Percentiles rank a stretch among this genome's conserved stretches.
Conservation (phyloP, 176 grass and related monocot species). For the Zoysia pacifica region DNA sequence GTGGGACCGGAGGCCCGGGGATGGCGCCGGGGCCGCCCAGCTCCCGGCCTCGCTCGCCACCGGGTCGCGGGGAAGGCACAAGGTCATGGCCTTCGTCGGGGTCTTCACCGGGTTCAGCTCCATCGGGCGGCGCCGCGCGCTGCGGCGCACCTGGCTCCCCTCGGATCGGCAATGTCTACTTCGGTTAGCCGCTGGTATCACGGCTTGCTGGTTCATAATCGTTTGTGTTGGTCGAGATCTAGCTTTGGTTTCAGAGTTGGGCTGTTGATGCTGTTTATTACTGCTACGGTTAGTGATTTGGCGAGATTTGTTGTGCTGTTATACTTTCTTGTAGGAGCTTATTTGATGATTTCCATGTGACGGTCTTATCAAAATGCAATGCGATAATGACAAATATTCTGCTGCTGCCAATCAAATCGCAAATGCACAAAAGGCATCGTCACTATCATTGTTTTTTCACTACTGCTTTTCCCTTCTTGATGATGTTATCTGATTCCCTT, state of each 20-base stretch:
- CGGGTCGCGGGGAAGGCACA: conserved; percentile 64
- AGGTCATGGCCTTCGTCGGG: conserved; percentile 96
- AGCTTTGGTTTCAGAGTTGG: neutral
- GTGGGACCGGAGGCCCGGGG: conserved; percentile 61
- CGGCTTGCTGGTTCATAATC: conserved; percentile 24
- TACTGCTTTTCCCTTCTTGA: conserved; percentile 8
- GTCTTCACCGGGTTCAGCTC: conserved; percentile 94
- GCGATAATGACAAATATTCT: neutral
- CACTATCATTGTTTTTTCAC: conserved; percentile 6
- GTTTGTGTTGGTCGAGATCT: conserved; percentile 36
- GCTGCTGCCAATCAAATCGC: neutral
- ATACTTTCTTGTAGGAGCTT: neutral
- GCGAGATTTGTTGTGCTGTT: neutral
- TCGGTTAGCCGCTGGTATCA: conserved; percentile 66
- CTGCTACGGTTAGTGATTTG: neutral
- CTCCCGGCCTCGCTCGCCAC: conserved; percentile 42
- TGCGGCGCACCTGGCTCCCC: conserved; percentile 85
- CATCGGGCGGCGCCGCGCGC: conserved; percentile 59
- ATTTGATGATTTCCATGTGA: neutral
- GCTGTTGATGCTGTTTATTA: neutral
- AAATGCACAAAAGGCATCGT: neutral
- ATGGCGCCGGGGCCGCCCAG: neutral
- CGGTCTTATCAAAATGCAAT: neutral
- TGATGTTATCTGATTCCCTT: neutral
- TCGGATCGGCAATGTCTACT: conserved; percentile 76